phyloP scores from a whole-genome alignment of 148 eudicot genomes.

The Dysphania ambrosioides region DNA sequence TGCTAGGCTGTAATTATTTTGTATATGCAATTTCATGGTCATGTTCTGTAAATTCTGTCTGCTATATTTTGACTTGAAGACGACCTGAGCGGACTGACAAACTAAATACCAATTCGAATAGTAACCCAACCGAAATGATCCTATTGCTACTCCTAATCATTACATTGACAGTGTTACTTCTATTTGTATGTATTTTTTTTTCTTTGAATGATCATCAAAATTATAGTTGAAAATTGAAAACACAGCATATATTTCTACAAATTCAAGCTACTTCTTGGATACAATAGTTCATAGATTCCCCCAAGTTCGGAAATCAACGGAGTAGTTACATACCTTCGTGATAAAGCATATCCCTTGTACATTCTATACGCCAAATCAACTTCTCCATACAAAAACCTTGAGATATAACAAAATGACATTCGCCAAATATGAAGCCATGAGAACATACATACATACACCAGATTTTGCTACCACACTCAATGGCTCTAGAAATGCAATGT shows the following conservation, averaged over 20 bases:
- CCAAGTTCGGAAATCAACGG: conserved; percentile 1
- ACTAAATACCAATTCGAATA: too few relatives aligned
- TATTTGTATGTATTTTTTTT: too few relatives aligned
- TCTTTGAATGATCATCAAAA: too few relatives aligned
- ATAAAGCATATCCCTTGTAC: background rate
- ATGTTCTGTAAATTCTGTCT: background rate
- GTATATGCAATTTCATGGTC: background rate
- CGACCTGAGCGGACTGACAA: too few relatives aligned
- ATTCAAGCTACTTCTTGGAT: conserved; percentile 7
- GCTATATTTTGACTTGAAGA: too few relatives aligned
- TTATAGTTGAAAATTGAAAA: too few relatives aligned
- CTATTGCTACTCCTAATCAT: too few relatives aligned
- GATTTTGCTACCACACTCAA: background rate
- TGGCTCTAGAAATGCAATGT: conserved; percentile 49
- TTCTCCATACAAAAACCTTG: conserved; percentile 3
- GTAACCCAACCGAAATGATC: too few relatives aligned
- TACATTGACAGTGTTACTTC: too few relatives aligned
- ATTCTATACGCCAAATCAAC: background rate
- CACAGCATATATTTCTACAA: background rate
- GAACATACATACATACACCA: background rate
- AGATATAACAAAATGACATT: background rate
- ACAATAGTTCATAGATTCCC: background rate
- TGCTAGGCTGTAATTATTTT: background rate
- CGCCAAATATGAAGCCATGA: background rate
- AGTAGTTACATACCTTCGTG: conserved; percentile 13